These are phyloP conservation scores for Geum urbanum DNA, from an alignment of 306 rosid species.

Conservation along the genomic window DNA sequence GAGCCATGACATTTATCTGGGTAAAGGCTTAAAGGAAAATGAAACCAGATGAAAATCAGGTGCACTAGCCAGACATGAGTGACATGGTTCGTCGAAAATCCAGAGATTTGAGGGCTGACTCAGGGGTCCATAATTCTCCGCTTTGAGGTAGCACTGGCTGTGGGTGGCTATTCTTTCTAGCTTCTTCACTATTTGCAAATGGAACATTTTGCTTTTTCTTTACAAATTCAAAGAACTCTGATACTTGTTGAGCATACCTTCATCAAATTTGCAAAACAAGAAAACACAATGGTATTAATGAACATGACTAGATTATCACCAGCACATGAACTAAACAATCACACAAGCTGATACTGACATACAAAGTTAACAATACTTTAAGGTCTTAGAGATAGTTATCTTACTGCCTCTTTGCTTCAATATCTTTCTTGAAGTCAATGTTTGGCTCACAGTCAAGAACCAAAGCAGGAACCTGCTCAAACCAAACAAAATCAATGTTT, in stretches of 20 bases:
- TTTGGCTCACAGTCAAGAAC: constrained; percentile 97
- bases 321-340: not conserved
- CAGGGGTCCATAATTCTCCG: constrained; percentile 66
- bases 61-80: constrained; percentile 45
- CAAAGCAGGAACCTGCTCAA: constrained; percentile 88
- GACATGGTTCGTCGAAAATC: constrained; percentile 75
- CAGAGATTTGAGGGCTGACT: constrained; percentile 48
- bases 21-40: not conserved
- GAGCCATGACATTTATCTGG: not conserved
- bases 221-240: constrained; percentile 85
- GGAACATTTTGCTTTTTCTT: constrained; percentile 65
- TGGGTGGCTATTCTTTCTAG: constrained; percentile 37
- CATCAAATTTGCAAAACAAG: constrained; percentile 23
- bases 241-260: constrained; percentile 97
- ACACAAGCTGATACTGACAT: not conserved
- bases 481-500: constrained; percentile 12
- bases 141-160: constrained; percentile 55
- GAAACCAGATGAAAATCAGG: not conserved
- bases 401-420: constrained; percentile 94
- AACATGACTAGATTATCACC: not conserved
- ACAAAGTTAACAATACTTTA: not conserved
- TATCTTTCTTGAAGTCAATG: constrained; percentile 91
- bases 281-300: not conserved
- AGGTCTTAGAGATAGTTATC: constrained; percentile 20
- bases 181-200: constrained; percentile 38